phyloP scores from a whole-genome alignment of 2,329 filamentous ascomycete species.

The Exophiala viscosa region DNA sequence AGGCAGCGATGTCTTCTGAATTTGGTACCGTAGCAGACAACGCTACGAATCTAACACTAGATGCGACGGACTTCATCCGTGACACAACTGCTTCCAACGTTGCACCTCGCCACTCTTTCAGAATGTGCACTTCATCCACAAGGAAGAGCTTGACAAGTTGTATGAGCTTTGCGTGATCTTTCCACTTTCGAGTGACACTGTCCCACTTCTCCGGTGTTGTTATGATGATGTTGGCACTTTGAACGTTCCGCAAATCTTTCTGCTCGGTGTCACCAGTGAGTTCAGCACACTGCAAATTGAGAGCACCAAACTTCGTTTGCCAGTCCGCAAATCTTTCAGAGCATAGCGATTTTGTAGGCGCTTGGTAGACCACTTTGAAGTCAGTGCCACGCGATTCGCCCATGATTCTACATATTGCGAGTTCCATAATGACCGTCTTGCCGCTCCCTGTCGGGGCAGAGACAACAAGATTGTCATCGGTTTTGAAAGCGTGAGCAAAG shows the following conservation, averaged over 20 bases:
- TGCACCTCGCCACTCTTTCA: slow-evolving; percentile 74
- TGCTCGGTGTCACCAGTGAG: slow-evolving; percentile 77
- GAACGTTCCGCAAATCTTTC: slow-evolving; percentile 63
- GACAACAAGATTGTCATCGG: slow-evolving; percentile 72
- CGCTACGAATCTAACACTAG: slow-evolving; percentile 73
- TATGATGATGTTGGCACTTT: slow-evolving; percentile 74
- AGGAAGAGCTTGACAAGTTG: slow-evolving; percentile 73
- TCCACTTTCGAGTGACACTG: slow-evolving; percentile 82
- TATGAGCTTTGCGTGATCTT: slow-evolving; percentile 71
- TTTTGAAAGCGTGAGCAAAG: slow-evolving; percentile 63
- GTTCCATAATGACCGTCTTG: slow-evolving; percentile 76
- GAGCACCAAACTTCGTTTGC: slow-evolving; percentile 65
- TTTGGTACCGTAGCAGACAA: slow-evolving; percentile 83
- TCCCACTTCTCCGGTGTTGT: slow-evolving; percentile 93
- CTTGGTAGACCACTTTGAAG: slow-evolving; percentile 81
- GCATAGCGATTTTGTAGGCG: slow-evolving; percentile 79
- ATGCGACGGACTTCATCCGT: slow-evolving; percentile 77
- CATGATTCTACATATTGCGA: slow-evolving; percentile 73
- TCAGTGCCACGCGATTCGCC: slow-evolving; percentile 53
- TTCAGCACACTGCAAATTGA: slow-evolving; percentile 69
- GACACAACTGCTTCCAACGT: slow-evolving; percentile 81
- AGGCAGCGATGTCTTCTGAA: slow-evolving; percentile 71
- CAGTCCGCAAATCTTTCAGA: slow-evolving; percentile 73
- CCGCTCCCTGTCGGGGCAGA: slow-evolving; percentile 81
- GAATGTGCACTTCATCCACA: slow-evolving; percentile 83